Evolutionary conservation across 2,329 filamentous ascomycete species (phyloP).

Genomic region (Rachicladosporium sp.): DNA sequence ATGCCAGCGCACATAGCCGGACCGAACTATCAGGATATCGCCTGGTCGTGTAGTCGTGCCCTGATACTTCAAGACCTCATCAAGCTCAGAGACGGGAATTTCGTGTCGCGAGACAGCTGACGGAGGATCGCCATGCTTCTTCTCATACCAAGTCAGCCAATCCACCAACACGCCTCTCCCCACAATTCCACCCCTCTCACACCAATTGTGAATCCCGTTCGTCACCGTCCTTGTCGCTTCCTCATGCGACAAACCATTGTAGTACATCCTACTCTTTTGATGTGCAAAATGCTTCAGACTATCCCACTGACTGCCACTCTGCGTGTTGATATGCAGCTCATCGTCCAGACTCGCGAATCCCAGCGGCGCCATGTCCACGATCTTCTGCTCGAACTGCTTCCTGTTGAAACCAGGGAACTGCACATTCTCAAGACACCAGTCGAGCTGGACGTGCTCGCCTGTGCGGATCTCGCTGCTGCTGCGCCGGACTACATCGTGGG

Average conservation of each 20-base stretch:
- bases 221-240: slow-evolving; percentile 7
- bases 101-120: slow-evolving; percentile 41
- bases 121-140: slow-evolving; percentile 38
- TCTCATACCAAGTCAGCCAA: slow-evolving; percentile 23
- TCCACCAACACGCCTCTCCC: slow-evolving; percentile 45
- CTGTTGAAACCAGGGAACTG: slow-evolving; percentile 21
- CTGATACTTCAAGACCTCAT: slow-evolving; percentile 13
- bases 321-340: slow-evolving; percentile 44
- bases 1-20: slow-evolving; percentile 29
- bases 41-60: slow-evolving; percentile 28
- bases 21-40: slow-evolving; percentile 45
- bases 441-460: slow-evolving; percentile 42
- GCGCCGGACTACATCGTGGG: slow-evolving; percentile 31
- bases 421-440: slow-evolving; percentile 29
- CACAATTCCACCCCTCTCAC: slow-evolving; percentile 38
- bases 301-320: slow-evolving; percentile 46
- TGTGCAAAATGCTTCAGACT: slow-evolving; percentile 35
- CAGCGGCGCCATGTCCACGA: slow-evolving; percentile 12
- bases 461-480: slow-evolving; percentile 31
- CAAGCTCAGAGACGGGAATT: slow-evolving; percentile 28
- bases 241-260: slow-evolving; percentile 16
- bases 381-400: slow-evolving; percentile 17
- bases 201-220: slow-evolving; percentile 33
- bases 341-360: slow-evolving; percentile 27
- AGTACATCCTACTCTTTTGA: slow-evolving; percentile 11